Percentiles rank a stretch among this genome's conserved stretches.
These are phyloP conservation scores for Thielaviopsis musarum DNA, from an alignment of 2,329 filamentous ascomycete species.

Conservation along the genomic window DNA sequence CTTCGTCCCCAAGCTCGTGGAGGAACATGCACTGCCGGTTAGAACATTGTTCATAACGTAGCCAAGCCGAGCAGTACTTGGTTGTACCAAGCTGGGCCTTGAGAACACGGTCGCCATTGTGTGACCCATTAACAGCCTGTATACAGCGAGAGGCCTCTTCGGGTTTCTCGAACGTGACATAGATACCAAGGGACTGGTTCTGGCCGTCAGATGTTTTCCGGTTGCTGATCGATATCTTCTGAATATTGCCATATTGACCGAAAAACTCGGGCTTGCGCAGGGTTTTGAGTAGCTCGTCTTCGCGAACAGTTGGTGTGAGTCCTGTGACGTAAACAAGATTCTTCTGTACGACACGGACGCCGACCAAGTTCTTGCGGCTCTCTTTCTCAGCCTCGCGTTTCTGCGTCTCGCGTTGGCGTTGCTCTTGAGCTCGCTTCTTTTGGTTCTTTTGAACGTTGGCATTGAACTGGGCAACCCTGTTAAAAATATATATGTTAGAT, in stretches of 20 bases:
- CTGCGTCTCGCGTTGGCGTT: slow-evolving; percentile 84
- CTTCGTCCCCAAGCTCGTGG: slow-evolving; percentile 95
- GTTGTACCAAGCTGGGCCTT: slow-evolving; percentile 75
- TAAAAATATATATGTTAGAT: slow-evolving; percentile 15
- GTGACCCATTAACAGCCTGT: slow-evolving; percentile 75
- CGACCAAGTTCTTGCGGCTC: slow-evolving; percentile 88
- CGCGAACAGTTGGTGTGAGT: slow-evolving; percentile 74
- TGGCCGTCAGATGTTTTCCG: slow-evolving; percentile 61
- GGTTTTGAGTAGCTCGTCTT: slow-evolving; percentile 83
- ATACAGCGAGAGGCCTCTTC: slow-evolving; percentile 85
- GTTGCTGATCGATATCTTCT: slow-evolving; percentile 98
- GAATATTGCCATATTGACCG: slow-evolving; percentile 93
- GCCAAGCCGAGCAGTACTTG: slow-evolving; percentile 95
- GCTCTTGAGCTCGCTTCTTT: slow-evolving; percentile 70
- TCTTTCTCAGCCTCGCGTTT: slow-evolving; percentile 93
- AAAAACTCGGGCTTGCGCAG: slow-evolving; percentile 86
- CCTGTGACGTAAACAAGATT: slow-evolving; percentile 97
- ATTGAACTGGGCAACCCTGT: slow-evolving; percentile 55
- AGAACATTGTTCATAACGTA: slow-evolving; percentile 84
- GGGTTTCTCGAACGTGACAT: slow-evolving; percentile 92
- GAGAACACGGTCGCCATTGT: slow-evolving; percentile 73
- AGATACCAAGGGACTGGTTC: slow-evolving; percentile 83
- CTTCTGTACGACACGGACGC: slow-evolving; percentile 91
- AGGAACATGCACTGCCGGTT: slow-evolving; percentile 97
- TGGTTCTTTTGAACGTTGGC: slow-evolving; percentile 75